Conservation (phyloP, 2,329 filamentous ascomycete genomes). For the Verticillium nubilum region DNA sequence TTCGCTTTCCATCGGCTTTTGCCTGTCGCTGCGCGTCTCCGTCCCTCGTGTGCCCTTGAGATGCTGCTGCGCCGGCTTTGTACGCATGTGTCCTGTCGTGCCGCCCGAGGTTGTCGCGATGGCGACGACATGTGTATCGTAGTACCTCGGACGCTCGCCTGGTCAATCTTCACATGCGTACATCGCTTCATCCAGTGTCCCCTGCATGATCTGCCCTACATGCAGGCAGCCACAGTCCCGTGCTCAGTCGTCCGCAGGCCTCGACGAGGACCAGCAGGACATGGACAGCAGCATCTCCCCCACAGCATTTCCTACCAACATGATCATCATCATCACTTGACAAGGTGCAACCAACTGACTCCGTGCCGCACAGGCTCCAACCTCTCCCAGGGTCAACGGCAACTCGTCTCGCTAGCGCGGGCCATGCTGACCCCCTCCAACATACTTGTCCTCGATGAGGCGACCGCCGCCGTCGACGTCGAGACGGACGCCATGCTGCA, state of each 20-base stretch:
- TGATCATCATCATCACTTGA: constrained; percentile 3
- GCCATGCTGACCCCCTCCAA: constrained; percentile 94
- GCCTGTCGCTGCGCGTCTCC: constrained; percentile 9
- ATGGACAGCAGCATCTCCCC: background rate
- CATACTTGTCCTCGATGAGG: constrained; percentile 94
- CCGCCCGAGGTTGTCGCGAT: background rate
- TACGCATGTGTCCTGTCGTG: background rate
- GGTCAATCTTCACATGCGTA: constrained; percentile 7
- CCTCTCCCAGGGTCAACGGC: constrained; percentile 88
- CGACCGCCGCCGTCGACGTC: constrained; percentile 71
- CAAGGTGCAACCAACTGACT: constrained; percentile 13
- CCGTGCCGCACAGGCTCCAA: constrained; percentile 65
- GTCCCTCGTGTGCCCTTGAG: background rate
- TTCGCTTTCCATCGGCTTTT: constrained; percentile 21
- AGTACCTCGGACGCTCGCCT: background rate
- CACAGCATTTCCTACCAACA: background rate
- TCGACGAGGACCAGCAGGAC: constrained; percentile 9
- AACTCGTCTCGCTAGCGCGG: constrained; percentile 88
- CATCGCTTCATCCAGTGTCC: constrained; percentile 14
- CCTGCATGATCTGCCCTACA: constrained; percentile 30
- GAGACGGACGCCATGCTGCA: constrained; percentile 65
- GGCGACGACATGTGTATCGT: background rate
- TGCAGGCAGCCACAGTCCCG: constrained; percentile 21
- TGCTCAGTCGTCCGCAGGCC: constrained; percentile 10
- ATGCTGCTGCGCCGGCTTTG: background rate